phyloP scores from a whole-genome alignment of 345 rosid genomes.

The Anastatica hierochuntica region DNA sequence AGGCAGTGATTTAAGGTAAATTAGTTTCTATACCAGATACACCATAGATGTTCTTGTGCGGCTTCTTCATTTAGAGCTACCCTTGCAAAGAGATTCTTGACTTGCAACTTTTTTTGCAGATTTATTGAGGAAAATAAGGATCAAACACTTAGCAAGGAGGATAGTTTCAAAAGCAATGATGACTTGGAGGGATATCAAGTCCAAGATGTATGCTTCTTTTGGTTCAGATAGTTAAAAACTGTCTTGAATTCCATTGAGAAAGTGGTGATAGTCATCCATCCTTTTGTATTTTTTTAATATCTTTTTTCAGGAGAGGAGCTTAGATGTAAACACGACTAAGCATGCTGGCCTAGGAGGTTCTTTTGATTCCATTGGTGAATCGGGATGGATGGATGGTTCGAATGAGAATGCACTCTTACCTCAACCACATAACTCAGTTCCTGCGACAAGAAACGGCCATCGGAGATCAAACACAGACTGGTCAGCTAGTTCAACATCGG shows the following conservation, averaged over 20 bases:
- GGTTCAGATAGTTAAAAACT: conserved; percentile 17
- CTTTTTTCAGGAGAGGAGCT: conserved; percentile 40
- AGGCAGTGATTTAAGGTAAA: conserved; percentile 45
- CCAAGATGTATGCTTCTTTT: conserved; percentile 39
- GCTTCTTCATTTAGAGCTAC: not conserved
- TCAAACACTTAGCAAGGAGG: conserved; percentile 30
- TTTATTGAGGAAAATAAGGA: conserved; percentile 40
- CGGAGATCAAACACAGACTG: conserved; percentile 79
- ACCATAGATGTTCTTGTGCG: not conserved
- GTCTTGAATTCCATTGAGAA: not conserved
- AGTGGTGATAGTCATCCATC: not conserved
- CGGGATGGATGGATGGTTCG: conserved; percentile 26
- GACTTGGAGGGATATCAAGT: conserved; percentile 30
- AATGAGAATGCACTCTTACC: conserved; percentile 22
- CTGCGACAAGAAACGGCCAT: conserved; percentile 33
- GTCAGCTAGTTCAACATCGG: conserved; percentile 82
- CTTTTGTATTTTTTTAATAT: too few species aligned
- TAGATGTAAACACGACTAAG: conserved; percentile 14
- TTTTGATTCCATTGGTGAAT: conserved; percentile 34
- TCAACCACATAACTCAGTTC: conserved; percentile 42
- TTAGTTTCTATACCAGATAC: not conserved
- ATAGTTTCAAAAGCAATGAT: conserved; percentile 43
- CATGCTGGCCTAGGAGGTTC: conserved; percentile 29
- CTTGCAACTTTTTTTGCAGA: conserved; percentile 22
- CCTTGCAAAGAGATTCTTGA: conserved; percentile 14